Evolutionary conservation across 2,329 filamentous ascomycete genomes (phyloP), one percentile per base, ranked within the genome.

Genomic region (Aspergillus pseudoterreus): DNA sequence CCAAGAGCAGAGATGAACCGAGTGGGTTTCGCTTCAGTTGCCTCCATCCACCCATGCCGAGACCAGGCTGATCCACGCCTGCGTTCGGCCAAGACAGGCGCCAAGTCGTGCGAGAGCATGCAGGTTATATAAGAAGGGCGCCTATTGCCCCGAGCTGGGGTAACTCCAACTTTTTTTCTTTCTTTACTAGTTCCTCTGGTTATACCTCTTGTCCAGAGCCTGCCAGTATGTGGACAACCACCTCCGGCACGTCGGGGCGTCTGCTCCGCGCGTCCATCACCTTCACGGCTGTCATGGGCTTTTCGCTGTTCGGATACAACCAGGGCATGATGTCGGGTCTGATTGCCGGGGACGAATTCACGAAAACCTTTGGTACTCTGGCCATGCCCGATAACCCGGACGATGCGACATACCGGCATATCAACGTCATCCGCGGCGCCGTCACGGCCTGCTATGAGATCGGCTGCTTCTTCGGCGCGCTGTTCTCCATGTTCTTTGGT

Each of bases 371-470:
- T 46, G 52, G 54, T 1, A 45, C 54, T 15, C 62, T 66, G 14
- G 43, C 43, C 1, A 55, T 57, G 39, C 52, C 47, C 35, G 33
- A 57, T 4, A 63, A 75, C 51, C 61, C 71, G 12, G 73, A 68
- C 22, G 74, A 41, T 1, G 12, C 35, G 2, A 15, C 51, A 24
- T 39, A 51, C 11, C 33, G 49, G 4, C 57, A 68, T 48, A 58
- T 67, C 49, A 55, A 72, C 17, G 76, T 74, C 30, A 73, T 77
- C 65, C 75, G 76, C 61, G 77, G 76, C 47, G 77, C 74, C 50
- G 75, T 80, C 15, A 78, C 75, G 3, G 72, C 78, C 15, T 79
- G 78, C 55, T 81, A 80, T 61, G 76, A 80, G 52, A 68, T 80
- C 43, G 78, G 78, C 33, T 70, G 67, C 50, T 63, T 70, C 57